Base-by-base conservation (phyloP, 306 rosid genomes). In the Acacia acuminata region DNA sequence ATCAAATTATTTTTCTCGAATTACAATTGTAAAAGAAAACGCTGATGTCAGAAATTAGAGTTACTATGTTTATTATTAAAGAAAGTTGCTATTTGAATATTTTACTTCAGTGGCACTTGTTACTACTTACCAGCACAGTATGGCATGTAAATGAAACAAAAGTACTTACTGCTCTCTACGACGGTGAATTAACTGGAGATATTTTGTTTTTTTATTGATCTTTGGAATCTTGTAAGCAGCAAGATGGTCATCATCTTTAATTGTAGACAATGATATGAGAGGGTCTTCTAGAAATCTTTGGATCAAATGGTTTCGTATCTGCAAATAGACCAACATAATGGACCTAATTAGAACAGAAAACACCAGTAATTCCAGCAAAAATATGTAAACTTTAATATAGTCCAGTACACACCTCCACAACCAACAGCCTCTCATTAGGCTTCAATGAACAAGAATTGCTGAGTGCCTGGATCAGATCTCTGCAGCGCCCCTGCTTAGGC, bases 401-500 rank as follows among this genome's bases (percentile, higher is more conserved):
- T 53, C 48, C 47, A 78, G 73, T 66, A 61, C 89, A 83, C 72
- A 96, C 98, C 97, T 93, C 98, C 72, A 84, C 99, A 81, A 93
- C 92, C 81, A 93, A 75, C 67, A 96, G 89, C 91, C 87, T 93
- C 86, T 96, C 98, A 36, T 82, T 87, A 36, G 87, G 94, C 89
- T 92, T 93, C 92, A 96, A 76, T 73, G 96, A 92, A 90, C 94
- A 91, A 72, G 94, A 88, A 88, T 87, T 90, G 90, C 94, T 90
- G 81, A 96, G 94, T 17, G 93, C 94, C 88, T 93, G 99, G 82
- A 93, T 83, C 84, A 96, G 92, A 90, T 96, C 99, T 87, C 91
- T 90, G 89, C 94, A 92, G 56, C 99, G 93, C 51, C 99, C 99
- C 84, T 93, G 98, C 88, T 96, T 96, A 67, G 98, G 96, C 76